Evolutionary conservation across 768 basidiomycete species (phyloP).

Genomic region (Solioccasus polychromus): DNA sequence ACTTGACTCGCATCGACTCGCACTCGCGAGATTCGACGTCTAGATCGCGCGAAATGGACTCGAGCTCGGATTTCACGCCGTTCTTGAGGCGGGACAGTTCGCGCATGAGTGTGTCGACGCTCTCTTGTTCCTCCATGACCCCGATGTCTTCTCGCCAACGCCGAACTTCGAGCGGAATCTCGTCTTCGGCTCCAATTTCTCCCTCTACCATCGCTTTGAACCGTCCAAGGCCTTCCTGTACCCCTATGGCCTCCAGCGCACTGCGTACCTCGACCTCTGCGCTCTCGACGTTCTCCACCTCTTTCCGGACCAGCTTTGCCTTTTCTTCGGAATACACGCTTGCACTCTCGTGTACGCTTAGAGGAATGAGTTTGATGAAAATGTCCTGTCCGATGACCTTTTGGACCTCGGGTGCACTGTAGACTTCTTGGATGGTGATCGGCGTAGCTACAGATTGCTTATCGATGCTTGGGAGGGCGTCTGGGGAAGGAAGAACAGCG

Average conservation of each 20-base stretch:
- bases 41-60: slow-evolving; percentile 59
- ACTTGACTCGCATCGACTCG: slow-evolving; percentile 84
- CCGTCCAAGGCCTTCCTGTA: slow-evolving; percentile 65
- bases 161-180: slow-evolving; percentile 68
- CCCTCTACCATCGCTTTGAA: slow-evolving; percentile 73
- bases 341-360: slow-evolving; percentile 94
- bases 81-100: slow-evolving; percentile 60
- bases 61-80: slow-evolving; percentile 57
- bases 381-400: slow-evolving; percentile 92
- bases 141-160: slow-evolving; percentile 74
- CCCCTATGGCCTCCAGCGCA: slow-evolving; percentile 76
- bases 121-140: slow-evolving; percentile 64
- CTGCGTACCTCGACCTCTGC: slow-evolving; percentile 80
- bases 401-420: slow-evolving; percentile 86
- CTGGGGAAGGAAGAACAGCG: slow-evolving; percentile 75
- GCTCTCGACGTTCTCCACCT: slow-evolving; percentile 83
- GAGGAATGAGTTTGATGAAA: slow-evolving; percentile 81
- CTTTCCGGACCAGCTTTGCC: slow-evolving; percentile 86
- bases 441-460: slow-evolving; percentile 79
- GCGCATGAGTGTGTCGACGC: slow-evolving; percentile 59
- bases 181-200: slow-evolving; percentile 56
- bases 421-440: slow-evolving; percentile 93
- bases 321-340: slow-evolving; percentile 98
- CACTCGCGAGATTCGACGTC: slow-evolving; percentile 85
- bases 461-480: slow-evolving; percentile 78